These are phyloP conservation scores for Yamadazyma kitorensis DNA, from an alignment of 805 yeast genomes.

Conservation along the genomic window DNA sequence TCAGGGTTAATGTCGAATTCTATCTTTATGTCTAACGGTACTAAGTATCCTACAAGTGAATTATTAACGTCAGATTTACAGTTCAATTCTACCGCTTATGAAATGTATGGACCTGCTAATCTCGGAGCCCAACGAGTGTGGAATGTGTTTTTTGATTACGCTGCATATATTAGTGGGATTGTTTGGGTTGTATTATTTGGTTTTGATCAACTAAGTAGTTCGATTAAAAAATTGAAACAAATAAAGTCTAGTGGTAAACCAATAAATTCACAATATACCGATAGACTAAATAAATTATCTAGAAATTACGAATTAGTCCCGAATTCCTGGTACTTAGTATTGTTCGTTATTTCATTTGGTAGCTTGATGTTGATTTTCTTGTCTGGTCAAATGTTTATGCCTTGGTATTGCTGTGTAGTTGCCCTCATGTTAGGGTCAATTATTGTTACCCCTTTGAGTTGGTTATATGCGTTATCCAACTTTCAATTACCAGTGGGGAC, in stretches of 20 bases:
- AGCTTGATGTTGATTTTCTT: conserved; percentile 31
- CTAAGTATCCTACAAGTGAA: conserved; percentile 39
- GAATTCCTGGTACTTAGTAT: conserved; percentile 34
- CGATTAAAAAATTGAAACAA: conserved; percentile 14
- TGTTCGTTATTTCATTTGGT: conserved; percentile 36
- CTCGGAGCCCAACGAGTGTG: conserved; percentile 49
- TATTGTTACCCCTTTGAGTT: conserved; percentile 48
- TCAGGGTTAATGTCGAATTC: conserved; percentile 48
- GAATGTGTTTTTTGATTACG: conserved; percentile 53
- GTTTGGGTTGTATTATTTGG: conserved; percentile 44
- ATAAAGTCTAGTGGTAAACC: conserved; percentile 4
- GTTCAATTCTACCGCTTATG: conserved; percentile 47
- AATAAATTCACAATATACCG: conserved; percentile 27
- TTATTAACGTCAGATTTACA: conserved; percentile 37
- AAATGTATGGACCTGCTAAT: conserved; percentile 42
- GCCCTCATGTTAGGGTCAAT: conserved; percentile 43
- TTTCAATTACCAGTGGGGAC: conserved; percentile 54
- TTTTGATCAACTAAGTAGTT: conserved; percentile 20
- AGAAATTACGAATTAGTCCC: conserved; percentile 43
- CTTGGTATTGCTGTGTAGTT: conserved; percentile 43
- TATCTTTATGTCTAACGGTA: conserved; percentile 36
- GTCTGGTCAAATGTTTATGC: conserved; percentile 35
- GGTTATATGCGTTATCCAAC: conserved; percentile 49
- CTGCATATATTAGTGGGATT: conserved; percentile 48
- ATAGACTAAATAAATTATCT: conserved; percentile 42